Percentiles rank a stretch among this genome's conserved stretches.
Conservation (phyloP, 2,329 filamentous ascomycete genomes). For the Apiospora arundinis region DNA sequence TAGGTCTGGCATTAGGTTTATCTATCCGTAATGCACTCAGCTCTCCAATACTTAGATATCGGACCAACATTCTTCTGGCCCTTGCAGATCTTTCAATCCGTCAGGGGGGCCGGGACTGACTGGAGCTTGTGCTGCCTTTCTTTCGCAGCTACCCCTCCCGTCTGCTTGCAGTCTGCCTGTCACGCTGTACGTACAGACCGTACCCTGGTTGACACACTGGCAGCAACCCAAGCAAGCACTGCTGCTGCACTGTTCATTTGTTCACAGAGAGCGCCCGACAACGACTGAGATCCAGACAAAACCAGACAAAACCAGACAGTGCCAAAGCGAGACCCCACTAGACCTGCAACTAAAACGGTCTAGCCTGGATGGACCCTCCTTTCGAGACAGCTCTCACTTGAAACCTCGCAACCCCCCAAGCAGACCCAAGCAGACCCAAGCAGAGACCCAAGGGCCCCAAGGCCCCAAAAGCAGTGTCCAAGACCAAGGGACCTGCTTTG, state of each 20-base stretch:
- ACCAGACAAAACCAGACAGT: conserved; percentile 11
- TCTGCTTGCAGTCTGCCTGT: not conserved
- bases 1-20: not conserved
- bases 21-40: not conserved
- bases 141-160: conserved; percentile 10
- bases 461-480: no score
- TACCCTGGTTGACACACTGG: not conserved
- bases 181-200: not conserved
- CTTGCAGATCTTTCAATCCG: conserved; percentile 9
- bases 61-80: conserved; percentile 5
- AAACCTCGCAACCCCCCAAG: conserved; percentile 13
- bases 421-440: not conserved
- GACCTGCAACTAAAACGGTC: conserved; percentile 20
- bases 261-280: not conserved
- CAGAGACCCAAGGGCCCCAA: no score
- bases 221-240: not conserved
- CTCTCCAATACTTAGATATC: not conserved
- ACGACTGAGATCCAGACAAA: not conserved
- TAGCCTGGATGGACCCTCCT: conserved; percentile 19
- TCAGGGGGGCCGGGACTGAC: not conserved
- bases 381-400: conserved; percentile 17
- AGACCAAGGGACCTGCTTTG: not conserved
- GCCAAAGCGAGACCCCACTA: conserved; percentile 18
- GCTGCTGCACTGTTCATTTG: not conserved
- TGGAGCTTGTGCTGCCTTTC: conserved; percentile 4